Evolutionary conservation across 2,329 filamentous ascomycete species (phyloP), one percentile per base, ranked within the genome.

Genomic region (Thielaviopsis punctulata): DNA sequence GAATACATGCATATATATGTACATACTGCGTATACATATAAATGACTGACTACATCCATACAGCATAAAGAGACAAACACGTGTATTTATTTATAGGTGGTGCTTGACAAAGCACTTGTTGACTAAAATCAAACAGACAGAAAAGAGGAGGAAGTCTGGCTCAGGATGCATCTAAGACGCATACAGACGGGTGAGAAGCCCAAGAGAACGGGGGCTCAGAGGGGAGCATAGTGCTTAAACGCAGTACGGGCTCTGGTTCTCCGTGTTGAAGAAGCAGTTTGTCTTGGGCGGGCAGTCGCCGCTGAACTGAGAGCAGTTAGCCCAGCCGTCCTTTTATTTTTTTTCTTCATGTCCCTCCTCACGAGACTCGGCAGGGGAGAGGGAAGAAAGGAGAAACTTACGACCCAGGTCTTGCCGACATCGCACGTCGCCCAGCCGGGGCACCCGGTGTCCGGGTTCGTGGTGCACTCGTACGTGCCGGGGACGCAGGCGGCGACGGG

Each of bases 181-280:
- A n/a, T n/a, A n/a, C n/a, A n/a, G n/a, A n/a, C n/a, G n/a, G n/a
- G n/a, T n/a, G n/a, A n/a, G n/a, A n/a, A n/a, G n/a, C n/a, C n/a
- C n/a, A n/a, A n/a, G n/a, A n/a, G n/a, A n/a, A 21, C 41, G 18
- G 6, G 12, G 19, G 2, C 39, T 19, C 18, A 19, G 39, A 44
- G 22, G 39, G 9, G 15, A 18, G 9, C 39, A 9, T 44, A 19
- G 15, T 4, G 22, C 25, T 18, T 46, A 48, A 6, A 68, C 62
- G 49, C 66, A 68, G 64, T 68, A 68, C 55, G 66, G 65, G 62
- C 63, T 66, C 47, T 55, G 49, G 60, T 60, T 68, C 39, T 57
- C 52, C 41, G 57, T 33, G 60, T 63, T 61, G 61, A 67, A 68
- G 60, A 62, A 61, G 60, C 66, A 68, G 36, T 57, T 36, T 15